phyloP scores from a whole-genome alignment of 495 filamentous ascomycete species.

The Xylaria curta region DNA sequence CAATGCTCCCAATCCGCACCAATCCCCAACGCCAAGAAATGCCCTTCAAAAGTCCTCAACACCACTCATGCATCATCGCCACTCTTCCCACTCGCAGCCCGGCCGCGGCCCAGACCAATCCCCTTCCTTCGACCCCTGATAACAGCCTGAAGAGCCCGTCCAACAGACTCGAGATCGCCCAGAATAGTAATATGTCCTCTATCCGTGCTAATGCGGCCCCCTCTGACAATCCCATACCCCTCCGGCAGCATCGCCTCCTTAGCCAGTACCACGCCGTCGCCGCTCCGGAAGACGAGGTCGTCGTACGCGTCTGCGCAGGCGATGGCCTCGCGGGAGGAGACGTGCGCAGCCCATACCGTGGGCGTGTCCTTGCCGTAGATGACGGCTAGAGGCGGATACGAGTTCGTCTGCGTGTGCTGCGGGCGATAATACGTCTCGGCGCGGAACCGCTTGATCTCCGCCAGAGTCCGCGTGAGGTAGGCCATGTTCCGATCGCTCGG shows the following conservation, averaged over 20 bases:
- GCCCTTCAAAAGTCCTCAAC: neutral
- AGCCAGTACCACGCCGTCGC: constrained; percentile 90
- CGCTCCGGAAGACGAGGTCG: constrained; percentile 82
- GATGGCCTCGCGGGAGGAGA: constrained; percentile 68
- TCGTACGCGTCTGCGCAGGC: constrained; percentile 82
- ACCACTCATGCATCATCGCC: neutral
- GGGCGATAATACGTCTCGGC: constrained; percentile 68
- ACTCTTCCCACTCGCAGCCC: neutral
- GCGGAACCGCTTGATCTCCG: constrained; percentile 75
- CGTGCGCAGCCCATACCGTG: constrained; percentile 80
- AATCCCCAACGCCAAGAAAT: neutral
- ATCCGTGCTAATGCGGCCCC: constrained; percentile 78
- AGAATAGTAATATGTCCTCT: constrained; percentile 85
- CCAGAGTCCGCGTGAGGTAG: constrained; percentile 81
- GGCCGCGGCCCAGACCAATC: constrained; percentile 62
- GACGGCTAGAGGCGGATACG: constrained; percentile 83
- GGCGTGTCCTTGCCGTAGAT: constrained; percentile 88
- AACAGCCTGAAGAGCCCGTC: constrained; percentile 72
- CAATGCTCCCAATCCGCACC: neutral
- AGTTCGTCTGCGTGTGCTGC: constrained; percentile 64
- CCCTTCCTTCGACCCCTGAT: constrained; percentile 70
- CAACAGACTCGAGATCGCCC: constrained; percentile 84
- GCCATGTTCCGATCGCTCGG: constrained; percentile 54
- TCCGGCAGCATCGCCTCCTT: constrained; percentile 83
- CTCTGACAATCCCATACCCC: constrained; percentile 74